These are phyloP conservation scores for Candida parachauliodes DNA, from an alignment of 805 yeast genomes.

Conservation along the genomic window DNA sequence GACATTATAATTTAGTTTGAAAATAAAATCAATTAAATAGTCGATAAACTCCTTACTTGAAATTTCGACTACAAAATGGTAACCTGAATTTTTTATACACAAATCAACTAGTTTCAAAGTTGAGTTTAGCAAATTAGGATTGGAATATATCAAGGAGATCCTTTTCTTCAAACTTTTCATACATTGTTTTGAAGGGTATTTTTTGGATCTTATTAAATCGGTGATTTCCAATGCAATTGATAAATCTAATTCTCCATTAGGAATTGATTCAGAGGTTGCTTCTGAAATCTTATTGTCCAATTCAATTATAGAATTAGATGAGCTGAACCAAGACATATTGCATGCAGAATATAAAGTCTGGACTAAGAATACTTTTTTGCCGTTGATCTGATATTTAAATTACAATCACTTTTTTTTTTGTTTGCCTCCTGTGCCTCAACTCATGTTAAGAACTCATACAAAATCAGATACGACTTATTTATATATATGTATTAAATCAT, in stretches of 20 bases:
- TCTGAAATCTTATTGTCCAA: constrained; percentile 63
- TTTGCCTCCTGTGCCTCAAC: too few species aligned
- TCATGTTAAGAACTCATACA: too few species aligned
- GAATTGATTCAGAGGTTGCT: constrained; percentile 88
- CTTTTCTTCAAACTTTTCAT: constrained; percentile 82
- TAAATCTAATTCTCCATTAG: constrained; percentile 84
- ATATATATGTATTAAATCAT: too few species aligned
- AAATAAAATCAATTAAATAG: constrained; percentile 52
- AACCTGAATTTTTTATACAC: constrained; percentile 91
- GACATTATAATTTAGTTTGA: constrained; percentile 36
- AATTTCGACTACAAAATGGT: constrained; percentile 74
- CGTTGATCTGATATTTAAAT: constrained; percentile 1
- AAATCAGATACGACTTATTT: too few species aligned
- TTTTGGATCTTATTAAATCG: constrained; percentile 79
- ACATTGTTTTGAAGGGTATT: constrained; percentile 73
- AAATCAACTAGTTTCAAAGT: constrained; percentile 76
- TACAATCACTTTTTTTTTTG: neutral
- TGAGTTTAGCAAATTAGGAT: constrained; percentile 78
- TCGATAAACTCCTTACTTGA: constrained; percentile 85
- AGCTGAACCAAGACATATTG: constrained; percentile 52
- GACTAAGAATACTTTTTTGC: constrained; percentile 3
- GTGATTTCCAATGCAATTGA: constrained; percentile 75
- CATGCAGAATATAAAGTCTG: neutral
- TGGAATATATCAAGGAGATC: constrained; percentile 51
- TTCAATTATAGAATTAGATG: constrained; percentile 29